These are phyloP conservation scores for Candida anglica DNA, from an alignment of 805 yeast species.

Conservation along the genomic window DNA sequence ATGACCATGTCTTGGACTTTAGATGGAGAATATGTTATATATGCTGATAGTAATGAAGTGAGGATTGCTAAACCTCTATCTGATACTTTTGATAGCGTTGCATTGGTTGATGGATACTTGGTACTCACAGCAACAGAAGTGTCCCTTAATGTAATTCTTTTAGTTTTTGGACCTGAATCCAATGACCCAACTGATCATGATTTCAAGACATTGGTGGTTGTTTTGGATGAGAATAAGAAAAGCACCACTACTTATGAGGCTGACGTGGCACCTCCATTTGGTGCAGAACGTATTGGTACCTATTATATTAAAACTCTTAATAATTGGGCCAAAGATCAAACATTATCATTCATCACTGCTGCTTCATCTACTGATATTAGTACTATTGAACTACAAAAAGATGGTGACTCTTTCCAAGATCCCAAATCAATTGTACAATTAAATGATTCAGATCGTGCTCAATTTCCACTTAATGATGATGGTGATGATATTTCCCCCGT, in stretches of 20 bases:
- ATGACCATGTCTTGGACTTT: constrained; percentile 8
- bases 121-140: constrained; percentile 9
- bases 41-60: constrained; percentile 15
- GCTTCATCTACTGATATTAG: constrained; percentile 64
- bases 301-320: constrained; percentile 40
- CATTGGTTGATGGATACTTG: constrained; percentile 11
- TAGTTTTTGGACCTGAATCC: constrained; percentile 21
- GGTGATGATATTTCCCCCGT: constrained; percentile 67
- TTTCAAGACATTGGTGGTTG: constrained; percentile 13
- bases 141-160: constrained; percentile 10
- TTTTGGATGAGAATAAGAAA: constrained; percentile 1
- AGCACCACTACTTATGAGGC: constrained; percentile 21
- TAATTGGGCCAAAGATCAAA: constrained; percentile 33
- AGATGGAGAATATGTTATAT: constrained; percentile 16
- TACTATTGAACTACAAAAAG: constrained; percentile 18
- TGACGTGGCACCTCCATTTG: constrained; percentile 52
- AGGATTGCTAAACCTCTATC: constrained; percentile 9
- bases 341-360: constrained; percentile 46
- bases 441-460: constrained; percentile 71
- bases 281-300: constrained; percentile 43
- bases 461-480: constrained; percentile 65
- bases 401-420: constrained; percentile 5
- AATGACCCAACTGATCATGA: constrained; percentile 25
- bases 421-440: constrained; percentile 37
- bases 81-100: constrained; percentile 6